Conservation (phyloP, 139 green algal genomes). For the Chlamydomonas applanata region DNA sequence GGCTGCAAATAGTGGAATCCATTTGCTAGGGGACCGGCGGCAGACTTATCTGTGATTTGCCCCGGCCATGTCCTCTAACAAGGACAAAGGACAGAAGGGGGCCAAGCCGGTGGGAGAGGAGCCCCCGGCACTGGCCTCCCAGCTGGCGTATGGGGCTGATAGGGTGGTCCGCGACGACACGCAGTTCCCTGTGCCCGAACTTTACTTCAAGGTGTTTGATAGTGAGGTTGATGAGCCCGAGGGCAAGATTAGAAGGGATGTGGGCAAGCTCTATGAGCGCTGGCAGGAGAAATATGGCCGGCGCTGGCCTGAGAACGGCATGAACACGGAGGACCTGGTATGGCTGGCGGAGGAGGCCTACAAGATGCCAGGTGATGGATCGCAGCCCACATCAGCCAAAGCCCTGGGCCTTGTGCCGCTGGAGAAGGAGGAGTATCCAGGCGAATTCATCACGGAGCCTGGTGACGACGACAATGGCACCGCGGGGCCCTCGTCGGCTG, state of each 20-base stretch:
- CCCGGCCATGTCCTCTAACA: too few relatives aligned
- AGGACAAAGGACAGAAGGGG: neutral
- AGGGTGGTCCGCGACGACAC: conserved; percentile 11
- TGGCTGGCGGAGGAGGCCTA: conserved; percentile 59
- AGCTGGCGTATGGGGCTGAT: neutral
- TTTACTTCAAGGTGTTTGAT: conserved; percentile 63
- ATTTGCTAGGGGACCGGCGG: too few relatives aligned
- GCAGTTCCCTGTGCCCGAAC: conserved; percentile 43
- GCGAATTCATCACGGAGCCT: conserved; percentile 50
- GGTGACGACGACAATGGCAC: conserved; percentile 18
- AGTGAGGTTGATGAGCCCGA: conserved; percentile 55
- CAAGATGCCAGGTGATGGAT: conserved; percentile 7
- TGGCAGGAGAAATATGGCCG: conserved; percentile 56
- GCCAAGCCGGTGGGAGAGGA: neutral
- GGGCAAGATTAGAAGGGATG: conserved; percentile 47
- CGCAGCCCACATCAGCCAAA: neutral
- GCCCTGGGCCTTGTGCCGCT: neutral
- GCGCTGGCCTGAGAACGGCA: conserved; percentile 57
- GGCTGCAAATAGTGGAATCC: too few relatives aligned
- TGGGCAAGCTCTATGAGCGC: conserved; percentile 55
- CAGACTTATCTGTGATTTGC: too few relatives aligned
- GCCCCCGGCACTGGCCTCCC: neutral
- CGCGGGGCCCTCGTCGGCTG: neutral
- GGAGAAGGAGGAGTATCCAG: conserved; percentile 43
- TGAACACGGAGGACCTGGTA: conserved; percentile 64